phyloP scores from a whole-genome alignment of 2,329 filamentous ascomycete genomes.

The Aulographum hederae region DNA sequence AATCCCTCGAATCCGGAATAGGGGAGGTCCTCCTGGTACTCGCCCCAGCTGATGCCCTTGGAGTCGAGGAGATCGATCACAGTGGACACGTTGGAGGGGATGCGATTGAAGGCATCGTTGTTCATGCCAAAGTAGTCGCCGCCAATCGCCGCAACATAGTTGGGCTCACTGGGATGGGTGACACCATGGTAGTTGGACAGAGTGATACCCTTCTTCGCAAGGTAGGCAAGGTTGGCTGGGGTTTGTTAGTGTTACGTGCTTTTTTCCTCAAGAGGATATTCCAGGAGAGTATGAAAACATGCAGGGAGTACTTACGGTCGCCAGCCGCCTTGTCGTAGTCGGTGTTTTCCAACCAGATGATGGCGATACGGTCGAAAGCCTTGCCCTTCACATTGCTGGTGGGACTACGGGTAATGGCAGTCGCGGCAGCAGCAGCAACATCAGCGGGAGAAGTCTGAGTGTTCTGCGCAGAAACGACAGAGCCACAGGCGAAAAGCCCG shows the following conservation, averaged over 20 bases:
- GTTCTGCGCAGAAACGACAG: constrained; percentile 11
- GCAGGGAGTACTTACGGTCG: constrained; percentile 34
- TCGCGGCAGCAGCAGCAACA: constrained; percentile 39
- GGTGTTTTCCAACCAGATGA: constrained; percentile 66
- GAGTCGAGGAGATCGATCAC: constrained; percentile 24
- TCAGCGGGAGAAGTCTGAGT: constrained; percentile 33
- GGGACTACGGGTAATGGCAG: constrained; percentile 40
- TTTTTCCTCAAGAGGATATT: constrained; percentile 1
- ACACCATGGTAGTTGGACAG: constrained; percentile 37
- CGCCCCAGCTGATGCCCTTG: constrained; percentile 26
- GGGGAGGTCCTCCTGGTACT: constrained; percentile 65
- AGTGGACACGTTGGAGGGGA: constrained; percentile 20
- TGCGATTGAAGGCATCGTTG: constrained; percentile 43
- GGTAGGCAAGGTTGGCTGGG: constrained; percentile 33
- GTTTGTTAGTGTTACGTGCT: constrained; percentile 8
- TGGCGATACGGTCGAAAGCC: constrained; percentile 52
- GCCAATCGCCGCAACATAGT: constrained; percentile 48
- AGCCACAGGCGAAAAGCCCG: constrained; percentile 9
- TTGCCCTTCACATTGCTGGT: constrained; percentile 49
- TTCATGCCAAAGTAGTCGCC: constrained; percentile 12
- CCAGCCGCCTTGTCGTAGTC: constrained; percentile 44
- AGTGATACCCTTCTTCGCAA: constrained; percentile 43
- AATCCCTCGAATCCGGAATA: constrained; percentile 53
- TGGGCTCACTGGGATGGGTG: constrained; percentile 59
- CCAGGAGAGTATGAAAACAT: no score